Base-by-base conservation (phyloP, 2,329 filamentous ascomycete genomes). In the Xylariomycetidae sp. region DNA sequence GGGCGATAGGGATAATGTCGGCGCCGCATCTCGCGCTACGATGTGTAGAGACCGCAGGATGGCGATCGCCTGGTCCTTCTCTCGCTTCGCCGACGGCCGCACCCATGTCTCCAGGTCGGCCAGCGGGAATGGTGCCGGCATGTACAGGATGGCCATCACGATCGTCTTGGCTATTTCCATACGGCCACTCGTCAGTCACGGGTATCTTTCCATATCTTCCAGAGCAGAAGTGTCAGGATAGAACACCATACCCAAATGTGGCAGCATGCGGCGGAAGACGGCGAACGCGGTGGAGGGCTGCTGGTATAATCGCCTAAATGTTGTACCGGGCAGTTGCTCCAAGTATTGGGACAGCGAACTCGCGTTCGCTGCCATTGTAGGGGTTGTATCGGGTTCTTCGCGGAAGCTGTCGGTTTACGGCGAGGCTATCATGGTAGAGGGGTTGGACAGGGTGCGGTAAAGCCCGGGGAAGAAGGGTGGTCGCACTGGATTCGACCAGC, bases 211-310 rank as follows among this genome's bases (percentile, higher is more conserved):
- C n/a, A n/a, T n/a, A n/a, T n/a, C n/a, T n/a, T n/a, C n/a, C n/a
- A n/a, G n/a, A n/a, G n/a, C n/a, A n/a, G n/a, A n/a, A n/a, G n/a
- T n/a, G n/a, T n/a, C n/a, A n/a, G n/a, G n/a, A n/a, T n/a, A n/a
- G n/a, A n/a, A n/a, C n/a, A n/a, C n/a, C 67, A 53, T 70, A 89
- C 85, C 87, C 41, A 96, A 66, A 54, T 93, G 85, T 37, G 92
- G 87, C 38, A 98, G 75, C 88, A 98, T 95, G 65, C 92, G 89
- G 48, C 92, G 79, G 60, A 96, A 96, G 53, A 98, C 89, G 47
- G 92, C 92, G 46, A 98, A 79, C 23, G 89, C 85, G 2, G 92
- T 95, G 25, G 90, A 94, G 19, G 92, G 92, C 68, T 95, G 89
- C 65, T 89, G 84, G 70, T 98, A 98, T 28, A 98, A 74, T 60